phyloP scores from a whole-genome alignment of 1,284 basidiomycete species.

The Microstroma glucosiphilum region DNA sequence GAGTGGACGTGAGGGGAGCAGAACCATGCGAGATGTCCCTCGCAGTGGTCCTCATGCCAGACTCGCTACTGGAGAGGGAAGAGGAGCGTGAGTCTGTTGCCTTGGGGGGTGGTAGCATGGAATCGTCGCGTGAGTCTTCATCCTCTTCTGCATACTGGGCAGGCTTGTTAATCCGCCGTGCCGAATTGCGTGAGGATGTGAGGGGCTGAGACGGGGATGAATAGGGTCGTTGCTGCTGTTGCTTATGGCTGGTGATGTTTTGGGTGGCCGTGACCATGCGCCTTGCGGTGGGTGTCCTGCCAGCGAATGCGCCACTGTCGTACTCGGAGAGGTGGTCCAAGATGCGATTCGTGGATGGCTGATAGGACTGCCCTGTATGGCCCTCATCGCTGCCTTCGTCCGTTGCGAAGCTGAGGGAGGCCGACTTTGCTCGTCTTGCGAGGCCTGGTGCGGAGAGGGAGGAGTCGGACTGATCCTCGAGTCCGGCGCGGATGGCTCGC shows the following conservation, averaged over 20 bases:
- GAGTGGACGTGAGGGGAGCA: constrained; percentile 5
- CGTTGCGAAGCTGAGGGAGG: constrained; percentile 1
- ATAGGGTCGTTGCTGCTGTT: not conserved
- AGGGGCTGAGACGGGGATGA: no score
- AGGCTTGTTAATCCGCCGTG: no score
- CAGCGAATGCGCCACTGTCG: not conserved
- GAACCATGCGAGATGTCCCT: not conserved
- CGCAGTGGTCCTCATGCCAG: no score
- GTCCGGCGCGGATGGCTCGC: constrained; percentile 8
- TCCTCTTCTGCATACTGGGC: no score
- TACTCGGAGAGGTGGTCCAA: not conserved
- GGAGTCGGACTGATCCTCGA: constrained; percentile 10
- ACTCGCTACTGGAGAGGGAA: no score
- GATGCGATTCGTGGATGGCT: not conserved
- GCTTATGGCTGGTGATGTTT: not conserved
- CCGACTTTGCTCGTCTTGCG: not conserved
- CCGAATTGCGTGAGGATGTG: no score
- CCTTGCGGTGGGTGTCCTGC: constrained; percentile 2
- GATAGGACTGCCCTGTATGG: not conserved
- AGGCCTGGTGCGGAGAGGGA: constrained; percentile 9
- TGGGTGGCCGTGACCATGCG: not conserved
- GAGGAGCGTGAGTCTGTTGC: no score
- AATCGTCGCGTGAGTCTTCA: no score
- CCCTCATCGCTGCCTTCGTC: constrained; percentile 4
- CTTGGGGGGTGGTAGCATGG: no score